Conservation (phyloP, 2,329 filamentous ascomycete genomes). For the Botryosphaeria dothidea region DNA sequence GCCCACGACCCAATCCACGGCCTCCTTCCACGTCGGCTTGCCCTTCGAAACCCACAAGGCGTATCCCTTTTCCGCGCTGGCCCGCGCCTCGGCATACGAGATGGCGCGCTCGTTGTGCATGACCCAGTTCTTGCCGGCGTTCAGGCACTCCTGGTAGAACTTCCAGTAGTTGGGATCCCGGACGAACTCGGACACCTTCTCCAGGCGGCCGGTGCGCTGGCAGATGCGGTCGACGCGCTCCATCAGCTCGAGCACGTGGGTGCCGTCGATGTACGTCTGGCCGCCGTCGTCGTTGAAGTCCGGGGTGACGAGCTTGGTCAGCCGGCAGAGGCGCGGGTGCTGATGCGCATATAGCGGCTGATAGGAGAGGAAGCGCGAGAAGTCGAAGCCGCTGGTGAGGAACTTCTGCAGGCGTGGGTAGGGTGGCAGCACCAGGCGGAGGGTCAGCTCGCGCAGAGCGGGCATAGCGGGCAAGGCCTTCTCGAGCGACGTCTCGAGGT, state of each 20-base stretch:
- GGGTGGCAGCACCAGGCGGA: slow-evolving; percentile 10
- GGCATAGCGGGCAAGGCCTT: slow-evolving; percentile 10
- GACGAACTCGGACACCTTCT: neutral
- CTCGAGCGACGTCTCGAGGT: slow-evolving; percentile 9
- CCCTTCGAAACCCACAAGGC: neutral
- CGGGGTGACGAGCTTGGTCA: slow-evolving; percentile 10
- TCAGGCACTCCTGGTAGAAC: slow-evolving; percentile 12
- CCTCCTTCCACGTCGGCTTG: neutral
- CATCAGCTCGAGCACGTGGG: slow-evolving; percentile 17
- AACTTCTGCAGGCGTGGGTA: slow-evolving; percentile 15
- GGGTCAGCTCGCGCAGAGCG: slow-evolving; percentile 14
- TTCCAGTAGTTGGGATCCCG: slow-evolving; percentile 11
- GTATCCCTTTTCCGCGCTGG: neutral
- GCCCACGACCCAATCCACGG: neutral
- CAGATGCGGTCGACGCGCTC: slow-evolving; percentile 13
- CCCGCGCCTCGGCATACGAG: slow-evolving; percentile 2
- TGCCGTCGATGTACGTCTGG: slow-evolving; percentile 9
- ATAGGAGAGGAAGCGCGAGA: slow-evolving; percentile 10
- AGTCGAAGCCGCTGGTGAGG: slow-evolving; percentile 12
- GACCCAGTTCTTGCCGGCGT: slow-evolving; percentile 9
- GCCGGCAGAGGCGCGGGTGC: neutral
- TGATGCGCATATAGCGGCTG: neutral
- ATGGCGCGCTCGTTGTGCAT: slow-evolving; percentile 7
- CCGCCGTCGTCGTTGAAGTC: slow-evolving; percentile 14
- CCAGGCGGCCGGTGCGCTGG: slow-evolving; percentile 7